Conservation (phyloP, 176 grass and related monocot species). For the Coix lacrymajobi region DNA sequence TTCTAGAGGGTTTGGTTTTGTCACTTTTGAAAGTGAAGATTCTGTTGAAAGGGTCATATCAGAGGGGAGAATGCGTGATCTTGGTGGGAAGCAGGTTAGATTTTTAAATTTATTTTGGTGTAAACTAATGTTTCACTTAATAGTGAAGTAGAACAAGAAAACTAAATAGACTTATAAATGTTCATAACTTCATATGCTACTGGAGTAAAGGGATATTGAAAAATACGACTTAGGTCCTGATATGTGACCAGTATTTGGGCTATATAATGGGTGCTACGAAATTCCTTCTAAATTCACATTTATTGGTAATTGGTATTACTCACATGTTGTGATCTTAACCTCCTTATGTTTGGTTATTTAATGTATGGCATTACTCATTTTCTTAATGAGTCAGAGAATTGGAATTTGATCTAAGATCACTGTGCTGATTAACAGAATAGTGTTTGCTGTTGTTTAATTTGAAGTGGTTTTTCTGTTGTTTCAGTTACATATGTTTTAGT, state of each 20-base stretch:
- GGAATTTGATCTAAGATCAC: not conserved
- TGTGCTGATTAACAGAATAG: not conserved
- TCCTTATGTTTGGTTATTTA: not conserved
- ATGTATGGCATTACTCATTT: not conserved
- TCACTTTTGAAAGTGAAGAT: slow-evolving; percentile 91
- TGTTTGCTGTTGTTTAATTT: not conserved
- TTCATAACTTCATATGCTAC: not conserved
- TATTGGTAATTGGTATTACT: not conserved
- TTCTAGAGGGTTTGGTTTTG: slow-evolving; percentile 97
- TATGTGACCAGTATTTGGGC: not conserved
- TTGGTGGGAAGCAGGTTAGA: slow-evolving; percentile 90
- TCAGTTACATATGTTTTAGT: not conserved
- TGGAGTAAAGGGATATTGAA: not conserved
- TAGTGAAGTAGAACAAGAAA: not conserved
- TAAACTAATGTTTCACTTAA: not conserved
- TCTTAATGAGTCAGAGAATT: not conserved
- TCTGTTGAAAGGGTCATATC: slow-evolving; percentile 92
- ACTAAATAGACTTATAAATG: not conserved
- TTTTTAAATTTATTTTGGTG: not conserved
- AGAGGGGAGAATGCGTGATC: slow-evolving; percentile 91
- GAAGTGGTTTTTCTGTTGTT: not conserved
- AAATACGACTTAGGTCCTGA: not conserved
- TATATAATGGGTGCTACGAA: not conserved
- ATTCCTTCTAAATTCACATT: not conserved
- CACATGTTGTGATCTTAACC: not conserved